Evolutionary conservation across 1,284 basidiomycete genomes (phyloP).

Genomic region (Vanrija pseudolonga): DNA sequence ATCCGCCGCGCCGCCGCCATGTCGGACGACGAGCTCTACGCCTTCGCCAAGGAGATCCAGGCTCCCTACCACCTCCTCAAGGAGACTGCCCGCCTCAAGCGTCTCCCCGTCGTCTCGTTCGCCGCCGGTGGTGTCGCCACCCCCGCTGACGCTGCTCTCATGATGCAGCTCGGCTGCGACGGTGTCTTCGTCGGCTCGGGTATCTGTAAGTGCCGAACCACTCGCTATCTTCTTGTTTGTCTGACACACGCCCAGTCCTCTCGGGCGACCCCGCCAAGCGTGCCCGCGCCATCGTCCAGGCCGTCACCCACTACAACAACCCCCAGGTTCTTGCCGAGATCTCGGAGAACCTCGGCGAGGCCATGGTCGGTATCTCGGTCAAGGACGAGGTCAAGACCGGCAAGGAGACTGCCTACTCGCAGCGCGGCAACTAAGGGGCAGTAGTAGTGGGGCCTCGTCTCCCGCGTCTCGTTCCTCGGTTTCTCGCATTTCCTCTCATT

Average conservation of each 20-base stretch:
- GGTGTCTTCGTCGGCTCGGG: slow-evolving; percentile 95
- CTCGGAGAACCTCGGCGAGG: slow-evolving; percentile 80
- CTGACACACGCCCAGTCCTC: slow-evolving; percentile 23
- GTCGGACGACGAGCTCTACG: slow-evolving; percentile 94
- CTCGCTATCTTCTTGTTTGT: neutral
- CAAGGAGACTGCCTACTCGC: slow-evolving; percentile 10
- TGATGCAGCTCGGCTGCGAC: slow-evolving; percentile 99
- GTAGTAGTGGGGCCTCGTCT: no score
- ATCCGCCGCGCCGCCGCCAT: slow-evolving; percentile 81
- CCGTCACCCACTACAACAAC: slow-evolving; percentile 96
- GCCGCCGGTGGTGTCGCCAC: slow-evolving; percentile 97
- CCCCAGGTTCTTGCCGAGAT: slow-evolving; percentile 64
- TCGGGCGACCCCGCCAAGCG: slow-evolving; percentile 92
- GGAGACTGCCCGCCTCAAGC: slow-evolving; percentile 89
- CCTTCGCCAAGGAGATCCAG: slow-evolving; percentile 83
- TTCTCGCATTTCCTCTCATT: no score
- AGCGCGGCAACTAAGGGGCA: slow-evolving; percentile 15
- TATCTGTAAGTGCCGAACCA: slow-evolving; percentile 64
- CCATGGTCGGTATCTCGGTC: slow-evolving; percentile 77
- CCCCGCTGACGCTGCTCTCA: slow-evolving; percentile 91
- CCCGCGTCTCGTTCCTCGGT: no score
- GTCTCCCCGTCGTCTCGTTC: slow-evolving; percentile 82
- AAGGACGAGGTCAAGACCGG: slow-evolving; percentile 48
- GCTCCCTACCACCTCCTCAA: slow-evolving; percentile 98
- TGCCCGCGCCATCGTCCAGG: slow-evolving; percentile 95